Percentiles rank a stretch among this genome's conserved stretches.
Conservation (phyloP, 176 grass and related monocot species). For the Melocanna baccifera region DNA sequence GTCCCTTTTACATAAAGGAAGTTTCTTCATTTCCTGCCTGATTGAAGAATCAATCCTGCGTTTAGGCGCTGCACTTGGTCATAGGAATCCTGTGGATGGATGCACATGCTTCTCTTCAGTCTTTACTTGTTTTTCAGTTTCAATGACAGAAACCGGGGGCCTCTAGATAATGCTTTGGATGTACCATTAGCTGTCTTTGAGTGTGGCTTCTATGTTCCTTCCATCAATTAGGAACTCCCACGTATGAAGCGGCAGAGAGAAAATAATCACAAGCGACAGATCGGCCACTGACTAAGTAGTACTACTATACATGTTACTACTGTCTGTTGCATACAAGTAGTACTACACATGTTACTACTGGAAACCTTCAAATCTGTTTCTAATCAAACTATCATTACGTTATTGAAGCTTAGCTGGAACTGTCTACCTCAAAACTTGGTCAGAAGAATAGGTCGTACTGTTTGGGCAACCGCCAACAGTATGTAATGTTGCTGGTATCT, state of each 20-base stretch:
- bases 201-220: background rate
- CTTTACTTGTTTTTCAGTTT: background rate
- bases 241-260: background rate
- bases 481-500: background rate
- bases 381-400: background rate
- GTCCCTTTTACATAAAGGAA: background rate
- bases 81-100: constrained; percentile 12
- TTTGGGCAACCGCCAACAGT: background rate
- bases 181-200: constrained; percentile 24
- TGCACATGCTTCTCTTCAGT: background rate
- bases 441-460: constrained; percentile 2
- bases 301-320: too few species aligned
- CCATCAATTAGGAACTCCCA: background rate
- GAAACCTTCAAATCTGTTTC: background rate
- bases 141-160: background rate
- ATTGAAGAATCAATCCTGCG: background rate
- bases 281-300: background rate
- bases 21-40: background rate
- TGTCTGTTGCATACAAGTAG: background rate
- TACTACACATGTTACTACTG: background rate
- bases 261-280: background rate
- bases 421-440: constrained; percentile 16
- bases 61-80: background rate
- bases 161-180: background rate
- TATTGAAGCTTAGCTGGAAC: constrained; percentile 25